phyloP scores from a whole-genome alignment of 352 stramenopile species.

The Phytophthora pisi region DNA sequence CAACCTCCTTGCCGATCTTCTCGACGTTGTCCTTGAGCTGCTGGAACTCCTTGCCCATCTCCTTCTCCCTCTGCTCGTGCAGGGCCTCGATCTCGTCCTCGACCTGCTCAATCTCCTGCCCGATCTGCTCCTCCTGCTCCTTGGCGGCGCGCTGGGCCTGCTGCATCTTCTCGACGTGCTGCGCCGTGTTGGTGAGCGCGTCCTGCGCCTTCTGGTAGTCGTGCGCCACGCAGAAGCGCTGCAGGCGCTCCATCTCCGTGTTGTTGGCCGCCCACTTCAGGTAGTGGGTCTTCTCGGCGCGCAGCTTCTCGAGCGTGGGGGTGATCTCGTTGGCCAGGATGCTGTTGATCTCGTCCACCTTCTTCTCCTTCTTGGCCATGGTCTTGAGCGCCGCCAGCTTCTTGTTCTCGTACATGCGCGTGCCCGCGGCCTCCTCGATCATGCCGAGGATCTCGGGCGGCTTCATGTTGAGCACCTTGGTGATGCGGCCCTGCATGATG shows the following conservation, averaged over 20 bases:
- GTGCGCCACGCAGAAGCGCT: constrained; percentile 97
- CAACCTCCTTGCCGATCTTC: constrained; percentile 77
- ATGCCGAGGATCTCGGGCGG: constrained; percentile 99
- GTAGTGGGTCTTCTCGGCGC: constrained; percentile 97
- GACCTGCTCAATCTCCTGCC: constrained; percentile 76
- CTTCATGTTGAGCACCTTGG: constrained; percentile 99
- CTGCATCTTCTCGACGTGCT: constrained; percentile 91
- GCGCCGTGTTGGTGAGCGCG: constrained; percentile 84
- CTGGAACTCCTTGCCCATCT: constrained; percentile 88
- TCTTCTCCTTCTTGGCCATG: constrained; percentile 99
- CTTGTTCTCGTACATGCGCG: constrained; percentile 99
- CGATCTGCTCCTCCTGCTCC: constrained; percentile 55
- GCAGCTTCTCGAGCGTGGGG: constrained; percentile 97
- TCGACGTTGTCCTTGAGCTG: constrained; percentile 84
- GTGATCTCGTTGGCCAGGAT: constrained; percentile 99
- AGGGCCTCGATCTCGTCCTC: constrained; percentile 86
- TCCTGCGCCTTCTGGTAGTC: constrained; percentile 93
- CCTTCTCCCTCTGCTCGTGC: constrained; percentile 77
- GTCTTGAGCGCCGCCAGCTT: constrained; percentile 98
- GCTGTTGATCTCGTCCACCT: constrained; percentile 99
- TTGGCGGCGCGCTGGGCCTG: constrained; percentile 78
- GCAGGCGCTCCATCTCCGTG: constrained; percentile 97
- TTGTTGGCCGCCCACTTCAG: constrained; percentile 99
- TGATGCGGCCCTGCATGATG: constrained; percentile 99
- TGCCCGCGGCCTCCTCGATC: constrained; percentile 99